These are phyloP conservation scores for Cryomyces minteri DNA, from an alignment of 495 filamentous ascomycete species.

Conservation along the genomic window DNA sequence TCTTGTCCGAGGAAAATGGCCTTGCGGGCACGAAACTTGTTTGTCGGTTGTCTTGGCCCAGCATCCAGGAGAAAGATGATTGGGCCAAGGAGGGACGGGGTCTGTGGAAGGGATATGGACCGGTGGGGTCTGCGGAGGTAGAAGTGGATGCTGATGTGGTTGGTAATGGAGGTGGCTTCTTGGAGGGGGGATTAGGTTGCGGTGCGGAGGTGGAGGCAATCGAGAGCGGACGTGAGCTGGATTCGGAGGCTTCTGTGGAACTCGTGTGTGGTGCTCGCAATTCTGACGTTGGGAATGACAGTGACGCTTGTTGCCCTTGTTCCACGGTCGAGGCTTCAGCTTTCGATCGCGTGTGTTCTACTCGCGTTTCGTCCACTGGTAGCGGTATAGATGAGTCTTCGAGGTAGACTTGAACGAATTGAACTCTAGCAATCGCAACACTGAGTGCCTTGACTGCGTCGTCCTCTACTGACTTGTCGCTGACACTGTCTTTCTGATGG, in stretches of 20 bases:
- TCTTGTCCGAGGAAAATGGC: not conserved
- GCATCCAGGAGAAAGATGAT: slow-evolving; percentile 91
- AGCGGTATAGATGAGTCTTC: slow-evolving; percentile 42
- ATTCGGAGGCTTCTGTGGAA: not conserved
- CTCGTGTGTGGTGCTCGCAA: not conserved
- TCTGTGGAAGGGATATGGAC: not conserved
- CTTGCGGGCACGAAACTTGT: slow-evolving; percentile 4
- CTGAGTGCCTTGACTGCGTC: slow-evolving; percentile 31
- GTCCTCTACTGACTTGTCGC: slow-evolving; percentile 1
- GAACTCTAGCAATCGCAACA: slow-evolving; percentile 49
- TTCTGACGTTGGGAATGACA: slow-evolving; percentile 1
- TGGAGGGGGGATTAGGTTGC: too few relatives aligned
- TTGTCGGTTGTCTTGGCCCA: slow-evolving; percentile 31
- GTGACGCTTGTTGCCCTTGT: not conserved
- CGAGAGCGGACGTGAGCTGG: not conserved
- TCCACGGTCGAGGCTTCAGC: not conserved
- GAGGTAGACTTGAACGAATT: slow-evolving; percentile 62
- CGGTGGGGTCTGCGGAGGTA: not conserved
- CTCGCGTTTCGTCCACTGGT: slow-evolving; percentile 24
- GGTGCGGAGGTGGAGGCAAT: too few relatives aligned
- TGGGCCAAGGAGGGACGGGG: slow-evolving; percentile 54
- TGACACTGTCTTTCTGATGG: slow-evolving; percentile 19
- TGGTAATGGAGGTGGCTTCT: too few relatives aligned
- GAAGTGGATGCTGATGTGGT: too few relatives aligned
- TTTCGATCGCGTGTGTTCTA: slow-evolving; percentile 3